phyloP scores from a whole-genome alignment of 441 rosid species.

The Rhodomyrtus psidioides region DNA sequence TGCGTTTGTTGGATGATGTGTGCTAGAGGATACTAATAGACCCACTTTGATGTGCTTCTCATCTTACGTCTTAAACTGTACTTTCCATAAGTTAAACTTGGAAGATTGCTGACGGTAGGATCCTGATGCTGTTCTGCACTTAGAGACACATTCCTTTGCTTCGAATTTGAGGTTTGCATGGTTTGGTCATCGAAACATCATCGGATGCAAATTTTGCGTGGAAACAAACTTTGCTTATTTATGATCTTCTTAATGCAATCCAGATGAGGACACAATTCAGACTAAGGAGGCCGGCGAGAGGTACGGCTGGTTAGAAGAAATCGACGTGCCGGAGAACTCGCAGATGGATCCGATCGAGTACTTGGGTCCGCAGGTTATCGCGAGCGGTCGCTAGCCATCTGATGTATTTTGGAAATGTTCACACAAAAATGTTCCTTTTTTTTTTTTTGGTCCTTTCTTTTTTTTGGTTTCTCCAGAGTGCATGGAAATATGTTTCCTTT shows the following conservation, averaged over 20 bases:
- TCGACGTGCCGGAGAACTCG: slow-evolving; percentile 36
- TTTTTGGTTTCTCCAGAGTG: neutral
- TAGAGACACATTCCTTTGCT: neutral
- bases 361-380: slow-evolving; percentile 40
- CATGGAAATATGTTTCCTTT: neutral
- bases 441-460: too few relatives aligned
- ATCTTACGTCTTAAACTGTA: neutral
- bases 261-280: slow-evolving; percentile 19
- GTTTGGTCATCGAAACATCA: neutral
- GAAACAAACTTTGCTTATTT: neutral
- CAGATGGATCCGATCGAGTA: slow-evolving; percentile 47
- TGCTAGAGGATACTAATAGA: neutral
- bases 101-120: neutral
- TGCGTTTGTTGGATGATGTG: neutral
- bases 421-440: neutral
- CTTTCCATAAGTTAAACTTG: neutral
- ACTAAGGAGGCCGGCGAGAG: slow-evolving; percentile 13
- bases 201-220: neutral
- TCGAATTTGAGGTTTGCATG: neutral
- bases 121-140: neutral
- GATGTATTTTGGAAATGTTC: neutral
- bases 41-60: neutral
- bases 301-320: slow-evolving; percentile 52
- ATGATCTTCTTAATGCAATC: slow-evolving; percentile 6
- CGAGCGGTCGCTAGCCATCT: neutral